Evolutionary conservation across 805 yeast genomes (phyloP), one percentile per base, ranked within the genome.

Genomic region (Kurtzmaniella fragi): DNA sequence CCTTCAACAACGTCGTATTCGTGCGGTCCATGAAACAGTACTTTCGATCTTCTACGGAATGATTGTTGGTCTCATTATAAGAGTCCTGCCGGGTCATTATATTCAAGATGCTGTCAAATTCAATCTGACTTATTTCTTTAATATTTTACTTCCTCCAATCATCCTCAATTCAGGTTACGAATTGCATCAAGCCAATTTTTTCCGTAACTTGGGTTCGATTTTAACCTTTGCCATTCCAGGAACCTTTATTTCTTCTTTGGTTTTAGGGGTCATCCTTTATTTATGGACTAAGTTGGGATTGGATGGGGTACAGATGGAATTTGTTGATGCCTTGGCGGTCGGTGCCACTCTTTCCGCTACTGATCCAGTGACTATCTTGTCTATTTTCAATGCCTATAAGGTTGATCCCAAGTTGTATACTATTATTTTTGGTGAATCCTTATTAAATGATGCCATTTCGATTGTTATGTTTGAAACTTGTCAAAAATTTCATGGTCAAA

Each of bases 381-480:
- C 98, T 11, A 93, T 93, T 43, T 93, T 93, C 72, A 93, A 91
- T 57, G 93, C 98, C 11, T 93, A 93, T 66, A 90, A 91, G 62
- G 99, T 93, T 28, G 99, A 93, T 61, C 99, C 99, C 9, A 93
- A 95, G 61, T 71, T 93, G 35, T 93, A 95, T 67, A 95, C 99
- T 17, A 89, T 93, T 45, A 95, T 93, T 46, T 91, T 93, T 60
- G 99, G 99, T 36, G 99, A 93, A 63, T 86, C 96, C 3, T 69
- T 93, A 42, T 69, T 93, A 46, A 93, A 93, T 59, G 99, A 93
- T 67, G 99, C 99, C 28, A 95, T 93, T 43, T 89, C 97, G 48
- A 93, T 93, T 58, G 99, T 93, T 51, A 91, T 93, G 95, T 93
- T 93, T 67, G 99, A 93, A 66, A 93, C 99, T 0, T 90, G 97